phyloP scores from a whole-genome alignment of 2,329 filamentous ascomycete genomes.

The Trichoderma atrobrunneum region DNA sequence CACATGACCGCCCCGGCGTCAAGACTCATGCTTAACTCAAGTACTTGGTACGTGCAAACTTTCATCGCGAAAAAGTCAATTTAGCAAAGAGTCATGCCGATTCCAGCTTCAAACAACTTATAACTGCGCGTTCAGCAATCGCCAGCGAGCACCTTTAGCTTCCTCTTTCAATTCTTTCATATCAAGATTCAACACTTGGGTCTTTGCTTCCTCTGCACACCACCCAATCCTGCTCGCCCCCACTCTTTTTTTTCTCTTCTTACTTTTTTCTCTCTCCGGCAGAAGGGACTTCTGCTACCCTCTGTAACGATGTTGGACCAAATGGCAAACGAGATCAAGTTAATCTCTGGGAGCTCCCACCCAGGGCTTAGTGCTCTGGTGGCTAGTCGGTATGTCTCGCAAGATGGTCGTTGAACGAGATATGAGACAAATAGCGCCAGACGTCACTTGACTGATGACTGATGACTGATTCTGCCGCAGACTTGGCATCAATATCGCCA shows the following conservation, averaged over 20 bases:
- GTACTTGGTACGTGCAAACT: neutral
- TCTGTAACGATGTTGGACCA: slow-evolving; percentile 37
- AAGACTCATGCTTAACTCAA: neutral
- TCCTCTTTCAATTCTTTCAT: neutral
- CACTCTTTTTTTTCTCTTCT: slow-evolving; percentile 7
- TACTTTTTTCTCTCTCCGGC: slow-evolving; percentile 22
- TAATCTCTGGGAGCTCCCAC: slow-evolving; percentile 50
- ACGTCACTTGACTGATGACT: slow-evolving; percentile 20
- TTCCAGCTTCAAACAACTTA: neutral
- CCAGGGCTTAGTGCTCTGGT: slow-evolving; percentile 47
- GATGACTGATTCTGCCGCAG: slow-evolving; percentile 41
- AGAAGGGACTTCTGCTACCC: slow-evolving; percentile 24
- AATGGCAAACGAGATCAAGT: slow-evolving; percentile 54
- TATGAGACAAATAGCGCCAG: neutral
- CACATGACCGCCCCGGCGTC: slow-evolving; percentile 9
- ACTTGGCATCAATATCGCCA: slow-evolving; percentile 73
- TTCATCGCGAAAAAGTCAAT: neutral
- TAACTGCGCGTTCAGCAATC: neutral
- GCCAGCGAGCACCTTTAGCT: neutral
- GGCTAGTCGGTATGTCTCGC: slow-evolving; percentile 40
- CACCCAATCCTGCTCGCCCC: slow-evolving; percentile 1
- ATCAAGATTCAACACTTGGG: neutral
- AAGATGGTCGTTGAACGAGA: neutral
- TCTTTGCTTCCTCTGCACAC: slow-evolving; percentile 1
- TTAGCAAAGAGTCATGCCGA: neutral